These are phyloP conservation scores for Pilatotrama ljubarskyi DNA, from an alignment of 768 basidiomycete species.

Conservation along the genomic window DNA sequence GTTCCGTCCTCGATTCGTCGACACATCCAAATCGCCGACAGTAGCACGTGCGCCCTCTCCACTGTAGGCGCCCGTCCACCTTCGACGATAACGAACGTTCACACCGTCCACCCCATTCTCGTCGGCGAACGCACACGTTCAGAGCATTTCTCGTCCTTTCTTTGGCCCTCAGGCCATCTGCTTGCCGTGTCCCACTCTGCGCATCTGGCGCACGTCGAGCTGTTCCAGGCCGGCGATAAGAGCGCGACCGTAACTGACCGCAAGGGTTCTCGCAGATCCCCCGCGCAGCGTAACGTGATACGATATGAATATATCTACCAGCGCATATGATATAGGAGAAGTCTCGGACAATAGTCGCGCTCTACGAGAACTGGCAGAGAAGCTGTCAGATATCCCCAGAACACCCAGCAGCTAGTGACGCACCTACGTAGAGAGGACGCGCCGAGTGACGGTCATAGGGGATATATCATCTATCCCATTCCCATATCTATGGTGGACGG, in stretches of 20 bases:
- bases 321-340: neutral
- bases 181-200: neutral
- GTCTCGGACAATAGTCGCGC: neutral
- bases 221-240: neutral
- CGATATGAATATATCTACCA: neutral
- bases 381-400: neutral
- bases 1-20: slow-evolving; percentile 4
- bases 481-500: neutral
- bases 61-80: neutral
- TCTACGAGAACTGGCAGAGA: neutral
- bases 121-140: slow-evolving; percentile 3
- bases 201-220: neutral
- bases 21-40: slow-evolving; percentile 1
- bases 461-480: neutral
- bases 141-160: neutral
- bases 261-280: slow-evolving; percentile 7
- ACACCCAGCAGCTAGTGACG: too few relatives aligned
- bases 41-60: slow-evolving; percentile 19
- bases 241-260: slow-evolving; percentile 1
- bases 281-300: neutral
- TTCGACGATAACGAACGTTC: slow-evolving; percentile 17
- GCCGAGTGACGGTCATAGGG: neutral
- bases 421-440: too few relatives aligned
- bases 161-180: neutral
- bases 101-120: slow-evolving; percentile 5